Base-by-base conservation (phyloP, 306 rosid species). In the Cicer cuneatum region DNA sequence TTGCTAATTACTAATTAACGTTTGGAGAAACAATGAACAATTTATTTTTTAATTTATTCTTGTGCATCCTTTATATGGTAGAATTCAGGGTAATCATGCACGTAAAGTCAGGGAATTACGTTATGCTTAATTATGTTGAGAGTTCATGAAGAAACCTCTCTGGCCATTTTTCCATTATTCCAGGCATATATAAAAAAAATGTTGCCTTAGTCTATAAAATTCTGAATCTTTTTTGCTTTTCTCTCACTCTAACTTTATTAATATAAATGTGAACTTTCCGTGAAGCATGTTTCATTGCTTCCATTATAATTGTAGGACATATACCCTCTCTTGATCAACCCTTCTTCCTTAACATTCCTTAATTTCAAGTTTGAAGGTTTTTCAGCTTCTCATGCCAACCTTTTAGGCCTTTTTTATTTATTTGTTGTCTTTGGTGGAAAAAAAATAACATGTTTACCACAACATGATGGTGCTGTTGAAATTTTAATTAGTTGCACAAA, bases 231-330 rank as follows among this genome's bases (percentile, higher is more conserved):
- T 71, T 65, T 88, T 81, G 37, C 87, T 85, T 85, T 71, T 47
- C 73, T 41, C 68, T 74, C 78, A 85, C 93, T 88, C 93, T 80
- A 90, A 78, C 90, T 74, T 63, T 82, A 39, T 73, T 38, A 39
- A 51, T 54, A 29, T 6, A 57, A 57, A 33, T 39, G 45, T 65
- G 33, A 78, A 67, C 81, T 83, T 83, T 83, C 79, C 87, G 79
- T 76, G 81, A 80, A 84, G 82, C 71, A 72, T 74, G 76, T 48
- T 77, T 58, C 70, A 68, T 49, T 35, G 47, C 74, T 66, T 18
- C 69, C 75, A 46, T 60, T 41, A 66, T 66, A 85, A 64, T 7
- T 57, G 56, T 15, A 81, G 61, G 12, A 37, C 5, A 58, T 0
- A 10, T 0, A 10, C 39, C 53, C 51, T 58, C 49, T 75, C 38